These are phyloP conservation scores for Chrysochromulina parva DNA, from an alignment of 78 protist species.

Conservation along the genomic window DNA sequence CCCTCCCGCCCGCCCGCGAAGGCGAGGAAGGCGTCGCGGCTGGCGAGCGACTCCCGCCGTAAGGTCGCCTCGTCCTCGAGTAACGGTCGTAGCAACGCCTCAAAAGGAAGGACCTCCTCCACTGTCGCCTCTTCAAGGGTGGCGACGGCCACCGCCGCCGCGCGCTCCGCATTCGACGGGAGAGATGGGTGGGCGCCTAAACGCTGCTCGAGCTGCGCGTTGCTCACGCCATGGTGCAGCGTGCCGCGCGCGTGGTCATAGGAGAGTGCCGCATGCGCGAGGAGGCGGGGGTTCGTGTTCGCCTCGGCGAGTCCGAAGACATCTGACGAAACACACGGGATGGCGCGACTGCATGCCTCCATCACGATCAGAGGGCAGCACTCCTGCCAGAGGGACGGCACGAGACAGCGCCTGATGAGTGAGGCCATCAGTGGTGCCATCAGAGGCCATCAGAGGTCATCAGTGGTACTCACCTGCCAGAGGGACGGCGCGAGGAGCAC, in stretches of 20 bases:
- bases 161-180: background rate
- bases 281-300: background rate
- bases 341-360: background rate
- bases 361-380: conserved; percentile 12
- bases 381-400: conserved; percentile 19
- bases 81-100: background rate
- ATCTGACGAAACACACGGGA: background rate
- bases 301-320: background rate
- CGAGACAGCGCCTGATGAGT: background rate
- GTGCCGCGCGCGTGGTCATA: conserved; percentile 15
- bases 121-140: background rate
- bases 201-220: background rate
- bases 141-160: background rate
- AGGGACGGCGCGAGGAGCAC: conserved; percentile 10
- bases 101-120: background rate
- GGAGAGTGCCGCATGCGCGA: background rate
- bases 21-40: background rate
- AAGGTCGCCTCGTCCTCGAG: background rate
- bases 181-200: background rate
- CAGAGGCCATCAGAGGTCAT: too few relatives aligned
- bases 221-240: background rate
- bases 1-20: background rate
- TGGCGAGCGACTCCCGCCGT: background rate
- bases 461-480: background rate
- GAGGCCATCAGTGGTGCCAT: too few relatives aligned